Evolutionary conservation across 257 asterid species (phyloP).

Genomic region (Solanum etuberosum): DNA sequence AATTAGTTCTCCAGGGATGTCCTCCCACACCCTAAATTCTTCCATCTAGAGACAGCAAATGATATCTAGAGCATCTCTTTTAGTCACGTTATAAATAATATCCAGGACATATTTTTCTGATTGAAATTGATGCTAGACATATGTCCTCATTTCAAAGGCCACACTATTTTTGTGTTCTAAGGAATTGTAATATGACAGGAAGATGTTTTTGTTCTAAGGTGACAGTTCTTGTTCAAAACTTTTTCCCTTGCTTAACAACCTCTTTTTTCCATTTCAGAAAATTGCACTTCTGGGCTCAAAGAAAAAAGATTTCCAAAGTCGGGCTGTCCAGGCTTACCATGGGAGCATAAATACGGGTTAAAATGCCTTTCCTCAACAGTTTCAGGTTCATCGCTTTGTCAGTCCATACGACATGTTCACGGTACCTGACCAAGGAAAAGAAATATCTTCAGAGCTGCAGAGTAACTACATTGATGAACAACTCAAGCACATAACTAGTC

Average conservation of each 20-base stretch:
- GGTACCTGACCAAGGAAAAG: slow-evolving; percentile 54
- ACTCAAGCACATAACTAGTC: not conserved
- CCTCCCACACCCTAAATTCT: not conserved
- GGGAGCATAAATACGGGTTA: slow-evolving; percentile 90
- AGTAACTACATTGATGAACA: not conserved
- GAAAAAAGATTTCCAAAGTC: not conserved
- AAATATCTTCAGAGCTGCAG: not conserved
- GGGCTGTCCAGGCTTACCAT: slow-evolving; percentile 45
- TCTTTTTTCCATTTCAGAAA: not conserved
- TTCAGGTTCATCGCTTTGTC: slow-evolving; percentile 66
- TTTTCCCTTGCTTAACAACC: not conserved
- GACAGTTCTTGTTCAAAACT: not conserved
- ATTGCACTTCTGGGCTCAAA: not conserved
- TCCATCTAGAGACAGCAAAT: not conserved
- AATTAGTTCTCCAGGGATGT: not conserved
- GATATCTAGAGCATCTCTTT: not conserved
- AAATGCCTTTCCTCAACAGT: slow-evolving; percentile 82
- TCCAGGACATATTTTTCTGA: not conserved
- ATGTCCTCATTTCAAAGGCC: not conserved
- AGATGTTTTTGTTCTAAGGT: not conserved
- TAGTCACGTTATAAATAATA: not conserved
- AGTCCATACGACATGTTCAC: slow-evolving; percentile 90
- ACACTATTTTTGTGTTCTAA: not conserved
- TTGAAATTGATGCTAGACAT: not conserved
- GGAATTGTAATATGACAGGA: not conserved